phyloP scores from a whole-genome alignment of 1,139 yeast genomes.

The Kazachstania sp. region DNA sequence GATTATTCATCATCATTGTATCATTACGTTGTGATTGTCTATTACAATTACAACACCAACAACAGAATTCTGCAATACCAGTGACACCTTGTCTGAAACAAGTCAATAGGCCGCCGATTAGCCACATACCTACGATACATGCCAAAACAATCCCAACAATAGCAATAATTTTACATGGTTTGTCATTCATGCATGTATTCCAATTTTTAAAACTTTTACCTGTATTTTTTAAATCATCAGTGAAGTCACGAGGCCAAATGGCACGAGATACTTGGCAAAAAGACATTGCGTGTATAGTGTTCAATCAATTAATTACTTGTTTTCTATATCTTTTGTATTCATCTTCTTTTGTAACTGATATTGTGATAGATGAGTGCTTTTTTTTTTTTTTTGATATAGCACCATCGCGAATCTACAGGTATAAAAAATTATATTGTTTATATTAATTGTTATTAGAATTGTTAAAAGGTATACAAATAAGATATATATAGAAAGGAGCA shows the following conservation, averaged over 20 bases:
- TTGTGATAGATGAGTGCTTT: neutral
- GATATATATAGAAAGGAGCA: neutral
- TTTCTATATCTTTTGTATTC: no score
- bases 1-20: constrained; percentile 1
- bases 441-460: neutral
- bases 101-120: constrained; percentile 35
- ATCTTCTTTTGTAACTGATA: no score
- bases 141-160: constrained; percentile 67
- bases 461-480: neutral
- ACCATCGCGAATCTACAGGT: no score
- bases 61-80: constrained; percentile 32
- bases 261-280: neutral
- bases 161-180: constrained; percentile 64
- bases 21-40: constrained; percentile 7
- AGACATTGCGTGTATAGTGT: no score
- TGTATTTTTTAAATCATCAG: constrained; percentile 30
- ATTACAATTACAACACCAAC: constrained; percentile 36
- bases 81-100: constrained; percentile 37
- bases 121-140: constrained; percentile 33
- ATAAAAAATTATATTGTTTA: no score
- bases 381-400: neutral
- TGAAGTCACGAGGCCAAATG: constrained; percentile 8
- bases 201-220: constrained; percentile 55
- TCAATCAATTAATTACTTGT: no score
- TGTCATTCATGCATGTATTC: constrained; percentile 76